Base-by-base conservation (phyloP, 352 stramenopile genomes). In the Peronospora belbahrii region DNA sequence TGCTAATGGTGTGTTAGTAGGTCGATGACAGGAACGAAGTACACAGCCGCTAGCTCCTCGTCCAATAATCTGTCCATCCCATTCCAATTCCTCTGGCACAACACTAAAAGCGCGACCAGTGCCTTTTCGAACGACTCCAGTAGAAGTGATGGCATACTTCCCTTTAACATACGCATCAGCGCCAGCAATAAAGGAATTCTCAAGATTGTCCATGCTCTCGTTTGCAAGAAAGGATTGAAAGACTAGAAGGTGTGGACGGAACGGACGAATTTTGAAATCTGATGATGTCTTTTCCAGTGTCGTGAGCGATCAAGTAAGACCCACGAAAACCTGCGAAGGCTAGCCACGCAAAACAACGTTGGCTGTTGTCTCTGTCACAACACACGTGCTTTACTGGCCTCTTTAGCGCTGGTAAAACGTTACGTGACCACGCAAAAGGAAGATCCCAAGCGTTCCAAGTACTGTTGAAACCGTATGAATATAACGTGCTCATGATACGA, bases 71-170 rank as follows among this genome's bases (percentile, higher is more conserved):
- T 80, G 56, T 13, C 74, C 76, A 45, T 64, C 69, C 74, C 74
- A 90, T 58, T 90, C 79, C 34, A 90, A 57, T 43, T 90, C 79
- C 36, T 85, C 72, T 8, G 76, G 76, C 17, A 81, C 75, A 45
- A 87, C 79, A 38, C 64, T 85, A 46, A 90, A 87, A 9, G 79
- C 76, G n/a, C 74, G 70, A 27, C 76, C 76, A n/a, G 76, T 86
- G 42, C 76, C 76, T 43, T 87, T 85, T 57, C 81, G 79, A 23
- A 90, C 70, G 20, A 90, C 79, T 17, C 76, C 79, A 20, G 76
- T 87, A 6, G 70, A 67, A 4, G 76, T 90, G 60, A 88, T 88
- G 30, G 79, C 76, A 40, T 85, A 88, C 53, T 81, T 81, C 18
- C 79, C 79, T 39, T 90, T 88, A 54, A 88, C 76, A 42, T 88